These are phyloP conservation scores for Agaricus sinodeliciosus DNA, from an alignment of 768 basidiomycete species.

Conservation along the genomic window DNA sequence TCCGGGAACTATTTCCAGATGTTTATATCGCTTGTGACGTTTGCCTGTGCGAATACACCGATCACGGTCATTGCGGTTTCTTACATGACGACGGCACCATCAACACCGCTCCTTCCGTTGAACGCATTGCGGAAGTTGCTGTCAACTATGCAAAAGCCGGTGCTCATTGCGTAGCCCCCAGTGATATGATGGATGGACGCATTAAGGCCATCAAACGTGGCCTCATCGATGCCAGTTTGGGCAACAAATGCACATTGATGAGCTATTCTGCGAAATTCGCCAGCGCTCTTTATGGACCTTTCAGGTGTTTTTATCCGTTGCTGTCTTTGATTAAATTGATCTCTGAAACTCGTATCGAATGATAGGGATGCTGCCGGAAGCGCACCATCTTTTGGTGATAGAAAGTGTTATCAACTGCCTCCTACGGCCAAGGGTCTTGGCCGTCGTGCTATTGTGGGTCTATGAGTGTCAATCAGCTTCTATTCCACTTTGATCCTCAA, in stretches of 20 bases:
- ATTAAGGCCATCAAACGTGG: constrained; percentile 83
- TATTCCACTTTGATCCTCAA: constrained; percentile 1
- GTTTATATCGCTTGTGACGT: constrained; percentile 93
- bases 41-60: constrained; percentile 99
- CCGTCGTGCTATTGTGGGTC: constrained; percentile 81
- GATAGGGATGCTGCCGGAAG: constrained; percentile 94
- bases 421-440: constrained; percentile 85
- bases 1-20: constrained; percentile 71
- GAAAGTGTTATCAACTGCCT: constrained; percentile 98
- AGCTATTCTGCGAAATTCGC: constrained; percentile 98
- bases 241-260: constrained; percentile 91
- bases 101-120: constrained; percentile 68
- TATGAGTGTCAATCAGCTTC: neutral
- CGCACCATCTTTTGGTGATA: constrained; percentile 88
- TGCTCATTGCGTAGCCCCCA: constrained; percentile 97
- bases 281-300: constrained; percentile 91
- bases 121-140: constrained; percentile 89
- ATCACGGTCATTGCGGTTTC: constrained; percentile 93
- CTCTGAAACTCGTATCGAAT: neutral
- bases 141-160: constrained; percentile 89
- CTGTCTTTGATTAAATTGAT: neutral
- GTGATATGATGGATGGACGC: constrained; percentile 99
- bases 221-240: constrained; percentile 77
- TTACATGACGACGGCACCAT: constrained; percentile 72
- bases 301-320: constrained; percentile 50